Evolutionary conservation across 495 filamentous ascomycete genomes (phyloP), one percentile per base, ranked within the genome.

Genomic region (Penicillium flavigenum): DNA sequence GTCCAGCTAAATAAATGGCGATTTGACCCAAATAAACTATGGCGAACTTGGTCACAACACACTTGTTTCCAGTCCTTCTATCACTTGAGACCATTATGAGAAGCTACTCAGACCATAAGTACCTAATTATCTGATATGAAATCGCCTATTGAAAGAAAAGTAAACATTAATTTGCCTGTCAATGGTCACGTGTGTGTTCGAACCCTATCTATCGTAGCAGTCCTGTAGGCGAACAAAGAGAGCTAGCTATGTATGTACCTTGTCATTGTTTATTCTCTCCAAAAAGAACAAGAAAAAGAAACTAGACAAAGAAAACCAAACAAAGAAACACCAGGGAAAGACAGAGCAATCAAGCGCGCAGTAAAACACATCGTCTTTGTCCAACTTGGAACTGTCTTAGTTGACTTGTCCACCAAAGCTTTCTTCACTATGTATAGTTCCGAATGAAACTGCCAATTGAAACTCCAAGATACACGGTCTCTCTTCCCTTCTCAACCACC

Each of bases 111-210:
- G n/a, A 39, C 7, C 6, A 39, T 17, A 39, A n/a, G 6, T 14
- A 39, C 36, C 7, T 8, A 39, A 17, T 39, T 9, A 39, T n/a
- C 2, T 39, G 7, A 17, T 9, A 39, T 38, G 5, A 17, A 39
- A 39, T 39, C 8, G 16, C n/a, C n/a, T 6, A 39, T 17, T 39
- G 36, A 39, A 39, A 39, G 36, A 39, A 17, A 38, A 17, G 36
- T 17, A 39, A 39, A 17, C 36, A 39, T 39, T 34, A 2, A 17
- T 39, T 17, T 17, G n/a, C 36, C 36, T 17, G 6, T 14, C 31
- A 39, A 26, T 32, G n/a, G 38, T 53, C 51, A 53, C 51, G 51
- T 53, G 51, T 22, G 26, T 19, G 16, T 5, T 8, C 19, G 9
- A 53, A 17, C 51, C 51, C 51, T 53, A n/a, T 11, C 9, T 1